These are phyloP conservation scores for Colletotrichum chrysophilum DNA, from an alignment of 2,329 filamentous ascomycete species.

Conservation along the genomic window DNA sequence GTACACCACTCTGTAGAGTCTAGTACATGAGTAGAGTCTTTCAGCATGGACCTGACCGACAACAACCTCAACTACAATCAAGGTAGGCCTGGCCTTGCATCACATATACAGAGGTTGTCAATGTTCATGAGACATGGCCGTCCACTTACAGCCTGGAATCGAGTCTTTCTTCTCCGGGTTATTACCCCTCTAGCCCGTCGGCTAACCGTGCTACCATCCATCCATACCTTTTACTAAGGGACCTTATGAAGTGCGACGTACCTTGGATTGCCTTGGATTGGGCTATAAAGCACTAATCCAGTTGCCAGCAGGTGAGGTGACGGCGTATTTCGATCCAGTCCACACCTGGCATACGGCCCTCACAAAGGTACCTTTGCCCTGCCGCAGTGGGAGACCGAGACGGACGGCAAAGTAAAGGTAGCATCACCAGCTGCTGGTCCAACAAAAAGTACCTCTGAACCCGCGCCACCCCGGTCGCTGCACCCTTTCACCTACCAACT, in stretches of 20 bases:
- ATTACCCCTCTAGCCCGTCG: background rate
- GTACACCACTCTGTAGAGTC: background rate
- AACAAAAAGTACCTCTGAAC: slow-evolving; percentile 12
- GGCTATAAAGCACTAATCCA: background rate
- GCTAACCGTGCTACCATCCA: background rate
- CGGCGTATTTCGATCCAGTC: background rate
- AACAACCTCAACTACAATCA: background rate
- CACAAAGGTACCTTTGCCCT: background rate
- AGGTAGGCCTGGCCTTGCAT: background rate
- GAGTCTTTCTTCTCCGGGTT: background rate
- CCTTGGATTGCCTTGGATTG: background rate
- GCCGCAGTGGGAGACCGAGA: background rate
- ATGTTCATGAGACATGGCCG: background rate
- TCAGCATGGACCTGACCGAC: background rate
- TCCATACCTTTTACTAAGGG: background rate
- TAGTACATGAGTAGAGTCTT: background rate
- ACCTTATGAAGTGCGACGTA: background rate
- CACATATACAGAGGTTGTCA: background rate
- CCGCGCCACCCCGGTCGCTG: slow-evolving; percentile 21
- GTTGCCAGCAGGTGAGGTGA: background rate
- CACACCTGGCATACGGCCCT: background rate
- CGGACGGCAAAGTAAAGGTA: background rate
- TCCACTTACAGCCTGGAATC: background rate
- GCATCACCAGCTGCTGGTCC: background rate
- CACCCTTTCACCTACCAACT: slow-evolving; percentile 34